These are phyloP conservation scores for Backusella macrospora DNA, from an alignment of 192 early-diverging fungal species.

Conservation along the genomic window DNA sequence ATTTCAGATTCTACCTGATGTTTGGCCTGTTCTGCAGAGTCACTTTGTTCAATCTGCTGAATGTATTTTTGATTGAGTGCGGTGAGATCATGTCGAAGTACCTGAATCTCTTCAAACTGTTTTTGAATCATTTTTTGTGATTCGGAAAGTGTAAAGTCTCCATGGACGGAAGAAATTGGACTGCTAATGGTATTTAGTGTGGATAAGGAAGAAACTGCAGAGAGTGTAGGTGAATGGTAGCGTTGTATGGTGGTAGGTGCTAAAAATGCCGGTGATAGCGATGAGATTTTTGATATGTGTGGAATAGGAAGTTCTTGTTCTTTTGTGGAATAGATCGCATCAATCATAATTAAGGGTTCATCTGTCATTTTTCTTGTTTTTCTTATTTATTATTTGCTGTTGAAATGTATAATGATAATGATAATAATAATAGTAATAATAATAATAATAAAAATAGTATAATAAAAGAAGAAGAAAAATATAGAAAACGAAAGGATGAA, in stretches of 20 bases:
- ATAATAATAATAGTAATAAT: too few species aligned
- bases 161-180: slow-evolving; percentile 10
- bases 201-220: neutral
- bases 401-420: too few species aligned
- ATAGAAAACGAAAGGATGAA: too few species aligned
- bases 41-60: slow-evolving; percentile 76
- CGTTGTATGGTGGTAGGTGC: neutral
- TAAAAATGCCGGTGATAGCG: neutral
- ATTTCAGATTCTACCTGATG: slow-evolving; percentile 88
- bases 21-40: slow-evolving; percentile 82
- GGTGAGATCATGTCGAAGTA: slow-evolving; percentile 61
- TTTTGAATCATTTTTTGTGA: neutral
- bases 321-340: neutral
- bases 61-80: slow-evolving; percentile 71
- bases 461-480: too few species aligned
- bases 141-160: slow-evolving; percentile 26
- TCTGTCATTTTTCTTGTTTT: neutral
- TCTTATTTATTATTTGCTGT: too few species aligned
- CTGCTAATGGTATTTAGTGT: too few species aligned
- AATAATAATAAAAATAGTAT: too few species aligned
- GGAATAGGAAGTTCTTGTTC: neutral
- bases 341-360: slow-evolving; percentile 1
- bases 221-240: neutral
- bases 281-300: too few species aligned
- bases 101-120: slow-evolving; percentile 11